Percentiles rank a stretch among this genome's conserved stretches.
Evolutionary conservation across 345 rosid genomes (phyloP).

Genomic region (Anastatica hierochuntica): DNA sequence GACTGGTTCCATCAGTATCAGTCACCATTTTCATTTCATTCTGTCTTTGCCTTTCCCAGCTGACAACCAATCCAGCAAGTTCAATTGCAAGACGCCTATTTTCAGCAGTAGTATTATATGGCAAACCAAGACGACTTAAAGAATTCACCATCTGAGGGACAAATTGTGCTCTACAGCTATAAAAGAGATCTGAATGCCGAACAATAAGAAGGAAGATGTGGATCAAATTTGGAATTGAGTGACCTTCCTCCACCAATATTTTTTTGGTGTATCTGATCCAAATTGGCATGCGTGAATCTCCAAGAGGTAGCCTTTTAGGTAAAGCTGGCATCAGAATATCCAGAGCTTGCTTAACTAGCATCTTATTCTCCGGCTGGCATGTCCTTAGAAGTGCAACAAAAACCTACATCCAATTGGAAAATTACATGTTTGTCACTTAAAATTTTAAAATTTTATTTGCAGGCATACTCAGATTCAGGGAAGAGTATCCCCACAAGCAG

Average conservation of each 20-base stretch:
- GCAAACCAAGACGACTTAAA: constrained; percentile 94
- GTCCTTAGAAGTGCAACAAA: constrained; percentile 98
- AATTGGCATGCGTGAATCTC: constrained; percentile 97
- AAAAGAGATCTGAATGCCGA: constrained; percentile 94
- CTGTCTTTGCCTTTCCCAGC: constrained; percentile 98
- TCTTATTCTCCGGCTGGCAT: constrained; percentile 95
- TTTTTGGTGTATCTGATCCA: constrained; percentile 99
- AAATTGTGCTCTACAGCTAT: constrained; percentile 96
- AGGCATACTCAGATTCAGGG: constrained; percentile 6
- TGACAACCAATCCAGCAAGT: constrained; percentile 98
- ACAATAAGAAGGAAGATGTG: constrained; percentile 98
- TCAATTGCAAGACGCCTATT: constrained; percentile 98
- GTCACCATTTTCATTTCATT: constrained; percentile 62
- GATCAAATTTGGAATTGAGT: constrained; percentile 88
- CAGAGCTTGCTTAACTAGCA: constrained; percentile 97
- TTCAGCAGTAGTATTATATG: constrained; percentile 84
- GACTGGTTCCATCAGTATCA: constrained; percentile 60
- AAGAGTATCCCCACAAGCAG: neutral
- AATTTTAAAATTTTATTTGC: neutral
- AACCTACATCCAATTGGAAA: constrained; percentile 51
- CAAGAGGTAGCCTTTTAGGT: constrained; percentile 89
- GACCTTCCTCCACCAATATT: constrained; percentile 97
- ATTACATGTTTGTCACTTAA: constrained; percentile 12
- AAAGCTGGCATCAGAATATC: constrained; percentile 98
- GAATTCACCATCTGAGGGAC: constrained; percentile 99